These are phyloP conservation scores for Lentinula boryana DNA, from an alignment of 768 basidiomycete genomes.

Conservation along the genomic window DNA sequence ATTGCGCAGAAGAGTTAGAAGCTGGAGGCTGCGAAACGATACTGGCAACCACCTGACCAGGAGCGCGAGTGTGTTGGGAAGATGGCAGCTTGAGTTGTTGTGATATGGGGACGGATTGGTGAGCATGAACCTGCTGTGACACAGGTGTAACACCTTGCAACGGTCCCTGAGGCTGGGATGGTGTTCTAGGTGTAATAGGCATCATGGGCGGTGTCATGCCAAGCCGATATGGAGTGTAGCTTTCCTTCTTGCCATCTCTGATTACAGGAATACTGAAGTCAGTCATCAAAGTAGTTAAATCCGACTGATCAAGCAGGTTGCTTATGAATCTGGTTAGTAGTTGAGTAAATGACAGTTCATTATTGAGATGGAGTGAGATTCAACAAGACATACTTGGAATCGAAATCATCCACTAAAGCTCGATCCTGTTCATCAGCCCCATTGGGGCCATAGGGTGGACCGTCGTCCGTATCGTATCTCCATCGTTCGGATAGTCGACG, in stretches of 20 bases:
- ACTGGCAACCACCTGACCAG: neutral
- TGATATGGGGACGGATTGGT: neutral
- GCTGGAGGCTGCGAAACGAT: neutral
- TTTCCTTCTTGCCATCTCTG: conserved; percentile 9
- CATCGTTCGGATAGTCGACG: conserved; percentile 51
- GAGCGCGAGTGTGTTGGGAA: neutral
- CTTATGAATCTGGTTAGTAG: conserved; percentile 27
- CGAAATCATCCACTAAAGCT: conserved; percentile 66
- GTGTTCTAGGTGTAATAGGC: neutral
- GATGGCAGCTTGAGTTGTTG: neutral
- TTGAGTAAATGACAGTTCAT: neutral
- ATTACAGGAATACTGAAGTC: conserved; percentile 7
- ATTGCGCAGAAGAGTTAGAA: neutral
- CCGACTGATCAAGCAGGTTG: conserved; percentile 50
- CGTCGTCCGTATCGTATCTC: conserved; percentile 65
- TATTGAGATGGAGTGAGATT: neutral
- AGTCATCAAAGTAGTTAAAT: conserved; percentile 22
- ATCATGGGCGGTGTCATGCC: conserved; percentile 6
- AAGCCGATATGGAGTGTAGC: conserved; percentile 8
- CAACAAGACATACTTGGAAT: conserved; percentile 35
- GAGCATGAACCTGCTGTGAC: neutral
- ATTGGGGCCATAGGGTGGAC: conserved; percentile 44
- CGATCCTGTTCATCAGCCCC: conserved; percentile 67
- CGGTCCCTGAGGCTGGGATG: neutral
- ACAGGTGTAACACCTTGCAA: neutral